Evolutionary conservation across 495 filamentous ascomycete species (phyloP).

Genomic region (Chaetomidium leptoderma): DNA sequence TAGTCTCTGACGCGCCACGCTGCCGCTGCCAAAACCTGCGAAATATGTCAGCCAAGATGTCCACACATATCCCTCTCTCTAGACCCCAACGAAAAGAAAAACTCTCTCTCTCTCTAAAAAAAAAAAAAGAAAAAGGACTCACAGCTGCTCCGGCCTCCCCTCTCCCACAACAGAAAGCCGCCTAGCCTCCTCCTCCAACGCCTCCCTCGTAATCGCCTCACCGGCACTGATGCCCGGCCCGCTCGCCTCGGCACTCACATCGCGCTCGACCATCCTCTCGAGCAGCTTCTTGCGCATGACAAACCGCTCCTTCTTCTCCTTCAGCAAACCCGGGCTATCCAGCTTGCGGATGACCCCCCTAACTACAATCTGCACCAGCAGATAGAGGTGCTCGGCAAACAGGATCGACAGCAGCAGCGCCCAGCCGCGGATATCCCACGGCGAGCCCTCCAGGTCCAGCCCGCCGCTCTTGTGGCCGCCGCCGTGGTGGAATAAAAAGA

Average conservation of each 20-base stretch:
- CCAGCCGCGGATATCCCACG: constrained; percentile 69
- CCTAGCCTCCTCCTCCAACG: constrained; percentile 65
- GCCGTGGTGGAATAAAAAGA: constrained; percentile 79
- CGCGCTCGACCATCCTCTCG: constrained; percentile 50
- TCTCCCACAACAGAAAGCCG: constrained; percentile 45
- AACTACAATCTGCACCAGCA: constrained; percentile 66
- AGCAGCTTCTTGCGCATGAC: constrained; percentile 62
- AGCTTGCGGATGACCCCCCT: constrained; percentile 68
- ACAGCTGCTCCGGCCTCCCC: constrained; percentile 51
- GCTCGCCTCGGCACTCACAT: constrained; percentile 31
- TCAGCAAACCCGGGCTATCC: constrained; percentile 75
- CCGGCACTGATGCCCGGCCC: constrained; percentile 54
- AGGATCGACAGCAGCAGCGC: constrained; percentile 79
- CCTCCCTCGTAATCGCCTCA: constrained; percentile 46
- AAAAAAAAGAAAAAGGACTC: constrained; percentile 15
- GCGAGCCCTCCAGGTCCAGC: too few species aligned
- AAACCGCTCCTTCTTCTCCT: constrained; percentile 67
- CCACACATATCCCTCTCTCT: neutral
- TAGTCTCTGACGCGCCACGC: constrained; percentile 37
- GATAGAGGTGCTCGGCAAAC: constrained; percentile 81
- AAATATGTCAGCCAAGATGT: neutral
- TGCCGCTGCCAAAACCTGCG: constrained; percentile 51
- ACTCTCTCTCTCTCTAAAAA: too few species aligned
- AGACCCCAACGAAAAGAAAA: neutral
- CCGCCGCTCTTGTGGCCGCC: constrained; percentile 44